Percentiles rank a stretch among this genome's conserved stretches.
Evolutionary conservation across 345 rosid species (phyloP).

Genomic region (Eutrema heterophyllum): DNA sequence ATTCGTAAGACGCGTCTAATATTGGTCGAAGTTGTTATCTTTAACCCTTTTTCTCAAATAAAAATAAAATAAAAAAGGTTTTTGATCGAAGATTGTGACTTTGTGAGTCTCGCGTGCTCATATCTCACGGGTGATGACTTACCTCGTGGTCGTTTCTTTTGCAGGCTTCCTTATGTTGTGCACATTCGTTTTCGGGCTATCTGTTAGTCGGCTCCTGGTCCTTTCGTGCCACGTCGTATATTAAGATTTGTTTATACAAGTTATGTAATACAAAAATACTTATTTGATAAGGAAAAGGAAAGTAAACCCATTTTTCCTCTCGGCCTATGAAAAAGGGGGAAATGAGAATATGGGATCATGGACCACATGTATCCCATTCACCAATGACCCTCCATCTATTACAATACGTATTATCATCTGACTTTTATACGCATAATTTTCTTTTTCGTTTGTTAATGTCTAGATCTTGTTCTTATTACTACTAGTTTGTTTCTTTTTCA

Average conservation of each 20-base stretch:
- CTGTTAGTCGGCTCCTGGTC: neutral
- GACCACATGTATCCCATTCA: slow-evolving; percentile 39
- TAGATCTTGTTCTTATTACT: neutral
- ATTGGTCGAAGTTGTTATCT: neutral
- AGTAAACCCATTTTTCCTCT: neutral
- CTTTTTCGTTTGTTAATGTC: neutral
- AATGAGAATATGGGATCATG: slow-evolving; percentile 28
- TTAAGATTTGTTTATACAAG: neutral
- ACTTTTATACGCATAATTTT: slow-evolving; percentile 9
- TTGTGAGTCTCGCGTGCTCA: neutral
- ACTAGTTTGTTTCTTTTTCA: neutral
- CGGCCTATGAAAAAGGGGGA: slow-evolving; percentile 4
- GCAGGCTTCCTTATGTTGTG: neutral
- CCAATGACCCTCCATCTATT: slow-evolving; percentile 12
- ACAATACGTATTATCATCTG: neutral
- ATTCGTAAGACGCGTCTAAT: neutral
- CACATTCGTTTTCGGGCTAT: neutral
- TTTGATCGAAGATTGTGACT: neutral
- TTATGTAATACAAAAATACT: neutral
- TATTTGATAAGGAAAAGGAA: neutral
- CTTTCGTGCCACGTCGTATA: neutral
- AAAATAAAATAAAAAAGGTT: too few species aligned
- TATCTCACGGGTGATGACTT: neutral
- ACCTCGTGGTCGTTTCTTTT: neutral
- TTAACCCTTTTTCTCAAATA: neutral